Evolutionary conservation across 257 asterid genomes (phyloP).

Genomic region (Jasminum sambac): DNA sequence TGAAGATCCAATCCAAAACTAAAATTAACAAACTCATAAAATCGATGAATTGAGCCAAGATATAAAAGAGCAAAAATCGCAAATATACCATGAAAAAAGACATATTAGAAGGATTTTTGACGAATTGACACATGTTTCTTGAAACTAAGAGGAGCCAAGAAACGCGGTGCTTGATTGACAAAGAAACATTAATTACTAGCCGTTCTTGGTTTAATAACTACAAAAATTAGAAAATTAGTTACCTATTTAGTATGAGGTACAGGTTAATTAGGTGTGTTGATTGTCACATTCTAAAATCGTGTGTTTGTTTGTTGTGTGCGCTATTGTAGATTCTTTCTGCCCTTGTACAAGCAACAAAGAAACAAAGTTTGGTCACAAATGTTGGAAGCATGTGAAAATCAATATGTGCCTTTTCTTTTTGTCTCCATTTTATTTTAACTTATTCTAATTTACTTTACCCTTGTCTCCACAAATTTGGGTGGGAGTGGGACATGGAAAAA

Average conservation of each 20-base stretch:
- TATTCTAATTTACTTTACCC: not conserved
- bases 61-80: no score
- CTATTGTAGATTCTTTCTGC: slow-evolving; percentile 31
- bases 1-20: no score
- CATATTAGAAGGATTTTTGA: no score
- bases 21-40: no score
- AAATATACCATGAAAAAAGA: no score
- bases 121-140: no score
- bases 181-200: not conserved
- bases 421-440: not conserved
- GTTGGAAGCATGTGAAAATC: slow-evolving; percentile 3
- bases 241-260: not conserved
- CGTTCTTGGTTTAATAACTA: not conserved
- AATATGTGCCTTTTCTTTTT: not conserved
- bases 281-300: not conserved
- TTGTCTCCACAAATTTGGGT: not conserved
- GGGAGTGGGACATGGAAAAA: not conserved
- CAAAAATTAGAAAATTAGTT: not conserved
- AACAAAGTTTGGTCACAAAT: slow-evolving; percentile 1
- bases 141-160: no score
- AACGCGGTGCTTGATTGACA: no score
- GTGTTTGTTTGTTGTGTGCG: slow-evolving; percentile 25
- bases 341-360: not conserved
- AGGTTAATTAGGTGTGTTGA: not conserved
- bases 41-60: no score